Evolutionary conservation across 2,329 filamentous ascomycete species (phyloP).

Genomic region (Neonectria punicea): DNA sequence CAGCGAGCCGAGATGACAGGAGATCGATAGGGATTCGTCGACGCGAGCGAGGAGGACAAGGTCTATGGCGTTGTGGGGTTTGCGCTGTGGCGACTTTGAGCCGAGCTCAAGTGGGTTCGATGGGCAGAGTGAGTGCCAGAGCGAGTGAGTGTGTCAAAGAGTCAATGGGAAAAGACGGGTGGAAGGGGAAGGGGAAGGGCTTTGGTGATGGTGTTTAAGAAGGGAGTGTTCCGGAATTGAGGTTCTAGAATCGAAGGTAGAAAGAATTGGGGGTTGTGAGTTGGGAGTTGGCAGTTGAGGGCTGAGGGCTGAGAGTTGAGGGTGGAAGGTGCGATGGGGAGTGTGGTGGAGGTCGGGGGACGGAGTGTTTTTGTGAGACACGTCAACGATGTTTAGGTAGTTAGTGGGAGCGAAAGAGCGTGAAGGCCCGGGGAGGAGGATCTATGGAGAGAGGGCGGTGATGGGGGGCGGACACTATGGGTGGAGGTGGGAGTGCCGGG

Average conservation of each 20-base stretch:
- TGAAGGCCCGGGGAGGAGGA: conserved; percentile 14
- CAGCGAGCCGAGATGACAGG: conserved; percentile 30
- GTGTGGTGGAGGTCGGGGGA: not conserved
- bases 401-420: conserved; percentile 12
- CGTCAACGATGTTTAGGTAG: conserved; percentile 19
- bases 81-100: not conserved
- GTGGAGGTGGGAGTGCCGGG: conserved; percentile 21
- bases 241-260: conserved; percentile 5
- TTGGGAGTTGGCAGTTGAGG: not conserved
- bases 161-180: conserved; percentile 5
- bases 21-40: conserved; percentile 4
- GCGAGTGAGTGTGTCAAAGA: conserved; percentile 2
- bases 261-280: not conserved
- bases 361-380: conserved; percentile 3
- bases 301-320: not conserved
- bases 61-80: conserved; percentile 14
- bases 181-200: not conserved
- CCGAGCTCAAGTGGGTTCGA: not conserved
- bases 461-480: conserved; percentile 13
- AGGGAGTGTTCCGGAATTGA: not conserved
- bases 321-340: not conserved
- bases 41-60: not conserved
- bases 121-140: not conserved
- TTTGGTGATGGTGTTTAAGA: not conserved
- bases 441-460: conserved; percentile 16